Conservation (phyloP, 805 yeast species). For the Saccharomycopsis javanensis region DNA sequence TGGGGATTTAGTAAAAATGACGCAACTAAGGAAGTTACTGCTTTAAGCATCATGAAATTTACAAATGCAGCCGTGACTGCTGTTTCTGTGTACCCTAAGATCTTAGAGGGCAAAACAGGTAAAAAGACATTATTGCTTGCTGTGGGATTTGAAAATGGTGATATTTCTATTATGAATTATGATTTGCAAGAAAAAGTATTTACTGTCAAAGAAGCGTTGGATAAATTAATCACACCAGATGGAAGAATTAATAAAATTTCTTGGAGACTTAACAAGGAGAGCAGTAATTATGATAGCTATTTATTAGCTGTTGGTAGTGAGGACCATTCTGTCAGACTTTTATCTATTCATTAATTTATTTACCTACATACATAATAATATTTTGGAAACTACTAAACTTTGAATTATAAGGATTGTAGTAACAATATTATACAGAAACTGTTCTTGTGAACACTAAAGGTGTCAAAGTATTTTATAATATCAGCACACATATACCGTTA, state of each 20-base stretch:
- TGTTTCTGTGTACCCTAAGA: constrained; percentile 36
- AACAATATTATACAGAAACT: no score
- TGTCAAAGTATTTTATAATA: no score
- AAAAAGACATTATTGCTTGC: constrained; percentile 37
- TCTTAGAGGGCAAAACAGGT: constrained; percentile 21
- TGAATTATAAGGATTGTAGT: no score
- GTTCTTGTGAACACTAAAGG: no score
- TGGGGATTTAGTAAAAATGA: constrained; percentile 41
- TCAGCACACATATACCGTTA: no score
- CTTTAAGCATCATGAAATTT: constrained; percentile 31
- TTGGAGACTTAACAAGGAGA: constrained; percentile 33
- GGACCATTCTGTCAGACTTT: constrained; percentile 41
- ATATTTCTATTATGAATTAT: constrained; percentile 36
- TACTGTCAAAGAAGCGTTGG: constrained; percentile 28
- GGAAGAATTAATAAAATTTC: constrained; percentile 51
- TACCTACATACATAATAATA: neutral
- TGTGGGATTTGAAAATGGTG: constrained; percentile 67
- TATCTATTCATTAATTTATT: neutral
- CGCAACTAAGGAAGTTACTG: neutral
- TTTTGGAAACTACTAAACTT: no score
- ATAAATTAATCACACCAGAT: constrained; percentile 41
- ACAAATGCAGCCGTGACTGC: constrained; percentile 53
- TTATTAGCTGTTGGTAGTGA: constrained; percentile 52
- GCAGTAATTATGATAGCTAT: constrained; percentile 23
- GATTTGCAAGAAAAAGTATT: constrained; percentile 24